A percentile compares a stretch with the other conserved stretches of the same genome.
phyloP scores from a whole-genome alignment of 495 filamentous ascomycete species.

The Tuber aestivum region DNA sequence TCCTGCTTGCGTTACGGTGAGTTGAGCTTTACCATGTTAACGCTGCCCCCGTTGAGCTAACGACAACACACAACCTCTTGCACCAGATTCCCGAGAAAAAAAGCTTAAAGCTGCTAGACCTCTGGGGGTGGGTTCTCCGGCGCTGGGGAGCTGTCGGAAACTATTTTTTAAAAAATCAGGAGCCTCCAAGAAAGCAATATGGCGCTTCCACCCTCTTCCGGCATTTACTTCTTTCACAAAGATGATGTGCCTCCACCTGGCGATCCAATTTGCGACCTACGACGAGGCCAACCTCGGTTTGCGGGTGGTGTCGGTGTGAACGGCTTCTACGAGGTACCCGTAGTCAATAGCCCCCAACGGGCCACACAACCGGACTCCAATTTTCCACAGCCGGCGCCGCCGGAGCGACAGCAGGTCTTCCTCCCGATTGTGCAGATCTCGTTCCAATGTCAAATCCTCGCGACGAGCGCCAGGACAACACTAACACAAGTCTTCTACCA shows the following conservation, averaged over 20 bases:
- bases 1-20: neutral
- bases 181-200: neutral
- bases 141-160: neutral
- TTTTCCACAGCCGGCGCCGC: neutral
- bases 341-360: neutral
- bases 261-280: neutral
- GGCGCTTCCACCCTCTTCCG: neutral
- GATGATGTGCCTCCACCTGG: neutral
- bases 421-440: slow-evolving; percentile 53
- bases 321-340: neutral
- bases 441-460: slow-evolving; percentile 52
- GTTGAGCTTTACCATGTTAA: neutral
- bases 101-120: neutral
- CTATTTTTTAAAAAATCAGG: neutral
- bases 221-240: neutral
- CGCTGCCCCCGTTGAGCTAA: neutral
- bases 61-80: neutral
- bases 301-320: neutral
- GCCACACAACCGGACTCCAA: neutral
- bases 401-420: slow-evolving; percentile 37
- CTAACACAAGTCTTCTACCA: slow-evolving; percentile 59
- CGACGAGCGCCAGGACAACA: slow-evolving; percentile 53
- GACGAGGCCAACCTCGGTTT: neutral
- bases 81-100: neutral
- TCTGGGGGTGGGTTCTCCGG: too few relatives aligned